Evolutionary conservation across 176 grass and related monocot genomes (phyloP).

Genomic region (bread wheat (Triticum aestivum)): DNA sequence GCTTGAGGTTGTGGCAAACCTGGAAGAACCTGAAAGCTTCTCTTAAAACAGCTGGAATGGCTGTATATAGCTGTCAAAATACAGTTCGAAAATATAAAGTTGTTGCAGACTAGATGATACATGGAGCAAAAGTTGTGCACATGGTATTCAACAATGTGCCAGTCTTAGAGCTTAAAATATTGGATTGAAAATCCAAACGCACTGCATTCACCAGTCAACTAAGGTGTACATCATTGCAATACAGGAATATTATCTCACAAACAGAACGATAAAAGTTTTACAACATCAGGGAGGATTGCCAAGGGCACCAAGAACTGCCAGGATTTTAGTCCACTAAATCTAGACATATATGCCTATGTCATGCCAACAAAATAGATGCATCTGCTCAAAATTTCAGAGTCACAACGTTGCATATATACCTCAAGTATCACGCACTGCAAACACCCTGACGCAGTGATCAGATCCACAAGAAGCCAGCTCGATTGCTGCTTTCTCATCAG

Average conservation of each 20-base stretch:
- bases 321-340: background rate
- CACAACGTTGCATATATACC: background rate
- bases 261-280: conserved; percentile 10
- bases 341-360: conserved; percentile 5
- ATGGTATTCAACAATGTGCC: too few species aligned
- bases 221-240: background rate
- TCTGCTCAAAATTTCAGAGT: background rate
- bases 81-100: background rate
- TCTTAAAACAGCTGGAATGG: conserved; percentile 3
- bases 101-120: background rate
- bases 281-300: background rate
- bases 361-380: background rate
- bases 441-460: conserved; percentile 87
- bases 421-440: conserved; percentile 50
- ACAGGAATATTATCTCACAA: conserved; percentile 4
- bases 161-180: too few species aligned
- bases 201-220: background rate
- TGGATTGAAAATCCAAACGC: background rate
- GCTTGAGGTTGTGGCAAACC: background rate
- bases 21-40: background rate
- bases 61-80: conserved; percentile 18
- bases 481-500: conserved; percentile 34
- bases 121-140: background rate
- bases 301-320: conserved; percentile 10
- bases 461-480: conserved; percentile 90